phyloP scores from a whole-genome alignment of 208 protist species.

The Blechomonas ayalai region DNA sequence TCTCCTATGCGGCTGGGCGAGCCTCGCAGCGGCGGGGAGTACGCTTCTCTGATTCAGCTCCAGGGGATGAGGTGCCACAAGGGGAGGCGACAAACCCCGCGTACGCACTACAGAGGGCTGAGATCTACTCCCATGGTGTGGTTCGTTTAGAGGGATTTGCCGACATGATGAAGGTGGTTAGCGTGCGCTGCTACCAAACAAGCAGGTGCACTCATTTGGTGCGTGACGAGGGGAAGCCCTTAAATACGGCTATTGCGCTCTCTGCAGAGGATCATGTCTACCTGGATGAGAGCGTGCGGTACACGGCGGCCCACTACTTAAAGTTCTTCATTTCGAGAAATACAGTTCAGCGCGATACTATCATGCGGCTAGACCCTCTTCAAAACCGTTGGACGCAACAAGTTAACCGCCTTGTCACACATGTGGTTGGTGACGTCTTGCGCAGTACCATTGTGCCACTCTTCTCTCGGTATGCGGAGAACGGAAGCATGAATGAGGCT shows the following conservation, averaged over 20 bases:
- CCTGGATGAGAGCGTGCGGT: conserved; percentile 54
- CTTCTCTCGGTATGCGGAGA: conserved; percentile 40
- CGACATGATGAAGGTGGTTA: conserved; percentile 82
- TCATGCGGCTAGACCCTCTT: conserved; percentile 35
- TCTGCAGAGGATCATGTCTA: conserved; percentile 60
- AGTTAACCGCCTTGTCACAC: conserved; percentile 50
- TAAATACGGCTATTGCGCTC: conserved; percentile 35
- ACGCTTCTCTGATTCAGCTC: no score
- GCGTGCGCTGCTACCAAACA: conserved; percentile 74
- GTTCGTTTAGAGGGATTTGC: conserved; percentile 71
- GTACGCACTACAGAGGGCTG: no score
- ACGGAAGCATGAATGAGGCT: conserved; percentile 36
- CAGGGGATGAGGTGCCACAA: neutral
- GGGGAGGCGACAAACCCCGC: conserved; percentile 1
- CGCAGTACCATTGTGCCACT: conserved; percentile 49
- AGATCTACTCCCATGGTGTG: conserved; percentile 8
- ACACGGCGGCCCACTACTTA: conserved; percentile 51
- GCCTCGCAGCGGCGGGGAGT: no score
- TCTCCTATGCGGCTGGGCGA: no score
- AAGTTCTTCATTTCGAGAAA: conserved; percentile 43
- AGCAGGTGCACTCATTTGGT: conserved; percentile 22
- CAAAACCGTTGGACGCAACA: conserved; percentile 61
- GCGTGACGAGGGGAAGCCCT: conserved; percentile 5
- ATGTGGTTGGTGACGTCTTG: conserved; percentile 43
- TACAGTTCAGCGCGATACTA: conserved; percentile 37